phyloP scores from a whole-genome alignment of 805 yeast species.

The Lipomyces sp. region DNA sequence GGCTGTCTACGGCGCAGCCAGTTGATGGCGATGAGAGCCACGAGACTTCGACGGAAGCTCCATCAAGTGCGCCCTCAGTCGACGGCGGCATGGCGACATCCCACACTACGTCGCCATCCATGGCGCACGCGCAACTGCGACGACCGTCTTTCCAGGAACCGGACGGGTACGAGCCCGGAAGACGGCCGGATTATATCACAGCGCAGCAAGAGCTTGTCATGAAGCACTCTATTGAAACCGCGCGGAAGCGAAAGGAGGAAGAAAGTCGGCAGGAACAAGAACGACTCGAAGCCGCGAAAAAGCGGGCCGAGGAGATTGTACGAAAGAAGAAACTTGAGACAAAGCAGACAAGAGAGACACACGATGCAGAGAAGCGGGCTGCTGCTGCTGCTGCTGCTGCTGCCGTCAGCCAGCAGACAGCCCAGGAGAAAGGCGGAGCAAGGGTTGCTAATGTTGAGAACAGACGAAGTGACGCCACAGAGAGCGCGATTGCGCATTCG shows the following conservation, averaged over 20 bases:
- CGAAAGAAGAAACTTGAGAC: slow-evolving; percentile 26
- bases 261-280: slow-evolving; percentile 35
- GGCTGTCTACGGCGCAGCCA: too few species aligned
- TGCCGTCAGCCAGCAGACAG: neutral
- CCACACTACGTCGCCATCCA: too few species aligned
- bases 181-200: slow-evolving; percentile 17
- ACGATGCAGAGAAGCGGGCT: neutral
- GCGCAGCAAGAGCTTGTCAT: slow-evolving; percentile 38
- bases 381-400: neutral
- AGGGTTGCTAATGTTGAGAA: too few species aligned
- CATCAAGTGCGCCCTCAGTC: too few species aligned
- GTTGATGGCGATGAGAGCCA: too few species aligned
- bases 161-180: neutral
- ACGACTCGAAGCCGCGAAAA: slow-evolving; percentile 33
- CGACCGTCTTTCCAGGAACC: too few species aligned
- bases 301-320: slow-evolving; percentile 36
- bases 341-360: slow-evolving; percentile 13
- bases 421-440: too few species aligned
- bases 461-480: too few species aligned
- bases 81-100: too few species aligned
- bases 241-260: slow-evolving; percentile 39
- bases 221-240: slow-evolving; percentile 37
- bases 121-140: too few species aligned
- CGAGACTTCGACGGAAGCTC: too few species aligned
- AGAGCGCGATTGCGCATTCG: too few species aligned